Evolutionary conservation across 192 early-diverging fungal species (phyloP), one percentile per base, ranked within the genome.

Genomic region (Kickxella alabastrina): DNA sequence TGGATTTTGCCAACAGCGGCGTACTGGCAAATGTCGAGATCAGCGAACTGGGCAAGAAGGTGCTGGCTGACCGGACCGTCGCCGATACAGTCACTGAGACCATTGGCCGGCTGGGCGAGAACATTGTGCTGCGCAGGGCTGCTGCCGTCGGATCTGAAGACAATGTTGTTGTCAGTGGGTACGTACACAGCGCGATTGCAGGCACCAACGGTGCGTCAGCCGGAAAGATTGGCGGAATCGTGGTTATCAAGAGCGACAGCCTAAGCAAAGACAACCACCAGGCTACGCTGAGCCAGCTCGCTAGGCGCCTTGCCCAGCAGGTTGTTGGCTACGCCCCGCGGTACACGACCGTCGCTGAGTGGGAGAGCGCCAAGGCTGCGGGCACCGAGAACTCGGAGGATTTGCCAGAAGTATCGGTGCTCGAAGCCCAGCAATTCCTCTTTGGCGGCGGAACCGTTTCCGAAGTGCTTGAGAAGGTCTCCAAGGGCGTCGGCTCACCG

Each of bases 41-140:
- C 15, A 24, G 37, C 32, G n/a, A 45, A 25, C 24, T 54, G 23
- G 10, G 43, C 0, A 22, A 38, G 4, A 19, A 25, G 38, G 4
- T 40, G 43, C 27, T 40, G 17, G 45, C 31, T 34, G 43, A 57
- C 47, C 59, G 40, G 14, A 80, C 84, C 6, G 78, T 87, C 40
- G 68, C 79, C 41, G 82, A 88, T 43, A 65, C 78, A 4, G 82
- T 92, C 49, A 79, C 82, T 1, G 85, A 89, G 56, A 70, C 79
- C 12, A 89, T 97, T 62, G 91, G 87, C 15, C 89, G 89, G 51
- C 68, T 94, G 32, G 91, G 92, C 10, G 94, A 97, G 57, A 97
- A 97, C 43, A 88, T 95, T 43, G 78, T 79, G 15, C 60, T 97
- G 35, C 87, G 92, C 25, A 80, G 89, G 7, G 86, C 78, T 7